phyloP scores from a whole-genome alignment of 1,139 yeast species.

The Pneumocystis oryctolagi region DNA sequence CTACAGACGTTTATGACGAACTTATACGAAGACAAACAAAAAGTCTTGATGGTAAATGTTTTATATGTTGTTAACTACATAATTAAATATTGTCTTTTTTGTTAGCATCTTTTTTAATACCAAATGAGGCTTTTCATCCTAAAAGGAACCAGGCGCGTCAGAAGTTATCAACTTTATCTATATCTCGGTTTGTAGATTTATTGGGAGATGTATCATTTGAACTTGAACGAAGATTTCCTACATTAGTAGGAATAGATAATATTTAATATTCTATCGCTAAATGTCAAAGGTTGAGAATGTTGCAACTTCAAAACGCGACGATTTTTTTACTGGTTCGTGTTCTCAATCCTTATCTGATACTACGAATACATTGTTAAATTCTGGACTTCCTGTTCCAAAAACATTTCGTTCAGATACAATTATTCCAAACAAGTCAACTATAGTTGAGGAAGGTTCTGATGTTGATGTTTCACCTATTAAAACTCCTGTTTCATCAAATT shows the following conservation, averaged over 20 bases:
- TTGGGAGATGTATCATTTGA: slow-evolving; percentile 82
- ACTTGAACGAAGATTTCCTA: slow-evolving; percentile 61
- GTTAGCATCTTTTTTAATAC: slow-evolving; percentile 38
- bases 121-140: slow-evolving; percentile 65
- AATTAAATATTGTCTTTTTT: background rate
- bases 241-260: slow-evolving; percentile 17
- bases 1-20: slow-evolving; percentile 90
- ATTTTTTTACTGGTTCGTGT: background rate
- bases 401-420: slow-evolving; percentile 45
- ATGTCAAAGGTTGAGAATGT: background rate
- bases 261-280: background rate
- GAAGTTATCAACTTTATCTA: slow-evolving; percentile 73
- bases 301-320: background rate
- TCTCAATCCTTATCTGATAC: background rate
- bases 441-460: slow-evolving; percentile 74
- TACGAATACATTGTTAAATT: background rate
- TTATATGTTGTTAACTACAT: background rate
- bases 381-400: slow-evolving; percentile 8
- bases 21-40: slow-evolving; percentile 44
- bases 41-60: slow-evolving; percentile 4
- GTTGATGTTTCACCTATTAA: slow-evolving; percentile 9
- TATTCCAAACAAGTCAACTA: slow-evolving; percentile 60
- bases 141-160: slow-evolving; percentile 92
- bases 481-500: background rate
- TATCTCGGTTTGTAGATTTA: slow-evolving; percentile 69